phyloP scores from a whole-genome alignment of 805 yeast species.

The Nakazawaea populi region DNA sequence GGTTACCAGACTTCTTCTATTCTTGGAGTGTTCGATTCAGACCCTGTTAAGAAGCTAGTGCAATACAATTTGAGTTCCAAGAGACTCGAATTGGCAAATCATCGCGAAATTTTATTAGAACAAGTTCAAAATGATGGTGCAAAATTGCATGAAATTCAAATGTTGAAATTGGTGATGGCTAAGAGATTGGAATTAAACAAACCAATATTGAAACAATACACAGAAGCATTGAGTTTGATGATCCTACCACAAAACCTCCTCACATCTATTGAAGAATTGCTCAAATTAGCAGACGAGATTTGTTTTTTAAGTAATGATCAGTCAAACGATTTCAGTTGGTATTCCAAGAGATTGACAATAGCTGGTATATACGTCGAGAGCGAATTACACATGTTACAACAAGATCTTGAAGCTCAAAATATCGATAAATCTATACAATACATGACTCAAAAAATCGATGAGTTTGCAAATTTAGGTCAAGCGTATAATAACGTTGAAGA shows the following conservation, averaged over 20 bases:
- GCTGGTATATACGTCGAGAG: constrained; percentile 66
- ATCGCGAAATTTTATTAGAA: constrained; percentile 18
- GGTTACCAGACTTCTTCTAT: constrained; percentile 34
- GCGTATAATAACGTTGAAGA: constrained; percentile 65
- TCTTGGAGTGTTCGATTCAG: constrained; percentile 32
- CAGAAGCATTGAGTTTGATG: constrained; percentile 53
- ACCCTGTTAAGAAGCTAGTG: constrained; percentile 23
- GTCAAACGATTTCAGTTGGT: constrained; percentile 87
- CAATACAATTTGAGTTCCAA: constrained; percentile 39
- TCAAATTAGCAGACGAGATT: constrained; percentile 76
- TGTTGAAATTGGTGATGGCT: constrained; percentile 26
- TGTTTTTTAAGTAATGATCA: constrained; percentile 73
- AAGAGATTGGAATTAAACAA: constrained; percentile 46
- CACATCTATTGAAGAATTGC: constrained; percentile 60
- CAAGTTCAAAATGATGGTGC: constrained; percentile 1
- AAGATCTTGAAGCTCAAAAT: constrained; percentile 52
- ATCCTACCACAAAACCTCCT: constrained; percentile 58
- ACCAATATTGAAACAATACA: constrained; percentile 37
- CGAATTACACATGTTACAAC: constrained; percentile 79
- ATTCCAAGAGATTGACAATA: constrained; percentile 72
- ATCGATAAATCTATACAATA: constrained; percentile 56
- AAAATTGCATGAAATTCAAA: not conserved
- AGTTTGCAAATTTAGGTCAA: constrained; percentile 48
- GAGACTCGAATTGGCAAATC: constrained; percentile 30
- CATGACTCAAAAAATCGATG: constrained; percentile 52